Conservation (phyloP, 2,329 filamentous ascomycete species). For the Ambrosiella cleistominuta region DNA sequence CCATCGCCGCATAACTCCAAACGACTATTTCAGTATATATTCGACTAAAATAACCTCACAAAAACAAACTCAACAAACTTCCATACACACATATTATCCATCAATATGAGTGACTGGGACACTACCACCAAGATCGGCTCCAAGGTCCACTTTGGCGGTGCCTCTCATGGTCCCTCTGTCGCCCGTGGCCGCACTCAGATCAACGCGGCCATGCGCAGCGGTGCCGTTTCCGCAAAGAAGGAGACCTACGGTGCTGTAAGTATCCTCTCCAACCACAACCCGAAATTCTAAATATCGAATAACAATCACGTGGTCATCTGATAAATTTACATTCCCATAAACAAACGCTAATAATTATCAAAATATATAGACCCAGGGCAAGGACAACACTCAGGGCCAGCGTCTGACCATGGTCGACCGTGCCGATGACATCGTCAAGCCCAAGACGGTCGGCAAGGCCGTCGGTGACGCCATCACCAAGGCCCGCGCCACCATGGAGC, state of each 20-base stretch:
- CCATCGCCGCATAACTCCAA: not conserved
- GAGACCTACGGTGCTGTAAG: constrained; percentile 75
- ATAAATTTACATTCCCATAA: not conserved
- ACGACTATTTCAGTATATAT: too few relatives aligned
- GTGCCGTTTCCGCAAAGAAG: constrained; percentile 63
- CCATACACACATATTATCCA: constrained; percentile 16
- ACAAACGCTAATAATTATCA: constrained; percentile 21
- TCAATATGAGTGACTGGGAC: constrained; percentile 69
- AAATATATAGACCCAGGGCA: constrained; percentile 8
- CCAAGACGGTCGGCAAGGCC: constrained; percentile 67
- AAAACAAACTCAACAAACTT: not conserved
- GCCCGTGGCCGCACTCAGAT: constrained; percentile 66
- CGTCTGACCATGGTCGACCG: constrained; percentile 96
- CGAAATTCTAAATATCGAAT: not conserved
- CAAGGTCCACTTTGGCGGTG: constrained; percentile 55
- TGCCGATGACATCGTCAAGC: constrained; percentile 92
- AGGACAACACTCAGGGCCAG: constrained; percentile 56
- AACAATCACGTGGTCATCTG: not conserved
- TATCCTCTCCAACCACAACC: constrained; percentile 15
- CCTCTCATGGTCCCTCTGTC: constrained; percentile 61
- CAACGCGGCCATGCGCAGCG: constrained; percentile 75
- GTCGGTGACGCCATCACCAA: constrained; percentile 72
- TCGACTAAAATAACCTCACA: not conserved
- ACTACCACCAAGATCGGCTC: constrained; percentile 81
- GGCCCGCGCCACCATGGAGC: constrained; percentile 62